Conservation (phyloP, 345 rosid genomes). For the Tarenaya hassleriana region DNA sequence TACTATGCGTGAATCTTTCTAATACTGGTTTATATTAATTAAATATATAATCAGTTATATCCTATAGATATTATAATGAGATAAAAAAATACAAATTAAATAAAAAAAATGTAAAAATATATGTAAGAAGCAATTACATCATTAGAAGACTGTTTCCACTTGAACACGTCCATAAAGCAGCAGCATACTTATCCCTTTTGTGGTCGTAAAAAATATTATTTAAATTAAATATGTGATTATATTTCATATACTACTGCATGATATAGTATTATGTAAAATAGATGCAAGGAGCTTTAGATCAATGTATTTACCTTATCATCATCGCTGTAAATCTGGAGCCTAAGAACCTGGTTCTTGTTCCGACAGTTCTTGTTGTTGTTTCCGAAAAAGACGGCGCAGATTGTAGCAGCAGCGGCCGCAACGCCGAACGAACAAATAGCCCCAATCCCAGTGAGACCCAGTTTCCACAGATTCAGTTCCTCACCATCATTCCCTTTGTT, state of each 20-base stretch:
- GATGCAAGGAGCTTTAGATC: no score
- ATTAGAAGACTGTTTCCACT: no score
- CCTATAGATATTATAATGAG: no score
- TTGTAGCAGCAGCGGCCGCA: constrained; percentile 91
- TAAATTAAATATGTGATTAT: background rate
- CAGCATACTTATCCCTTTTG: no score
- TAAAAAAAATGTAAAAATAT: no score
- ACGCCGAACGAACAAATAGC: constrained; percentile 89
- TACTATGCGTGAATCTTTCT: no score
- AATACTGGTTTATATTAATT: no score
- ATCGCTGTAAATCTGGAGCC: constrained; percentile 64
- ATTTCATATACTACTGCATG: background rate
- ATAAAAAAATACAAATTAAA: no score
- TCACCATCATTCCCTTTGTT: constrained; percentile 39
- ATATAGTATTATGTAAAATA: background rate
- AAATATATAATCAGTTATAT: no score
- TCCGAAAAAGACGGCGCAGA: constrained; percentile 57
- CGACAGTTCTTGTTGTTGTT: constrained; percentile 40
- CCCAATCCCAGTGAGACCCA: constrained; percentile 78
- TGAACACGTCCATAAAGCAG: no score
- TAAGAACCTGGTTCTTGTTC: constrained; percentile 41
- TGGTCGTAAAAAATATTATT: no score
- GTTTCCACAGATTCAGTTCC: constrained; percentile 57
- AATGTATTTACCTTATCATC: constrained; percentile 85
- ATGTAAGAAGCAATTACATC: no score